These are phyloP conservation scores for Aspergillus pseudonomiae DNA, from an alignment of 2,329 filamentous ascomycete species.

Conservation along the genomic window DNA sequence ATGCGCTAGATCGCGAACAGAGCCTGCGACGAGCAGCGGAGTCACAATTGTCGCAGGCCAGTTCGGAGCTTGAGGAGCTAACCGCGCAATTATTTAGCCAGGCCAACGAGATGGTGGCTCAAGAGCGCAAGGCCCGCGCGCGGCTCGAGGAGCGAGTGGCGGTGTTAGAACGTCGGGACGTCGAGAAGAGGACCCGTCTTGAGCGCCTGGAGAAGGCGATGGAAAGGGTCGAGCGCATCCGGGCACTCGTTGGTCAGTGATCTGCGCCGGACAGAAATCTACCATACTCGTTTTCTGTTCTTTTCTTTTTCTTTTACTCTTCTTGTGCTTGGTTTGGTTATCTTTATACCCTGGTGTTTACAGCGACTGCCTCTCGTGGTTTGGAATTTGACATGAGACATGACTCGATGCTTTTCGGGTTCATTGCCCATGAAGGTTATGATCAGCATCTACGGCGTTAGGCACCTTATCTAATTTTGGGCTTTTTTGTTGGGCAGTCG, in stretches of 20 bases:
- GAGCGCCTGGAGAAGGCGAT: conserved; percentile 60
- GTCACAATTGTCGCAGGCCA: conserved; percentile 56
- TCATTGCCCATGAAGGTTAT: conserved; percentile 13
- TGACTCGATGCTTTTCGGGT: conserved; percentile 15
- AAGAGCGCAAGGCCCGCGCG: conserved; percentile 61
- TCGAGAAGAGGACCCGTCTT: conserved; percentile 55
- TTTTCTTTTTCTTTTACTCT: conserved; percentile 4
- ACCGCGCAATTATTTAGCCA: conserved; percentile 63
- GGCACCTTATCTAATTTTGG: not conserved
- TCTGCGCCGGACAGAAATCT: conserved; percentile 9
- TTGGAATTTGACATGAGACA: conserved; percentile 19
- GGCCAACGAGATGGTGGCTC: conserved; percentile 68
- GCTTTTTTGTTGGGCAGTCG: not conserved
- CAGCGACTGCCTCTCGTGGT: conserved; percentile 2
- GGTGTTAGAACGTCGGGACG: conserved; percentile 49
- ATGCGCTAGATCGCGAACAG: conserved; percentile 58
- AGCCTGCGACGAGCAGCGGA: conserved; percentile 61
- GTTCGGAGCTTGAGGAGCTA: conserved; percentile 63
- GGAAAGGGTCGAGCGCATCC: conserved; percentile 60
- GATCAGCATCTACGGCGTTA: conserved; percentile 14
- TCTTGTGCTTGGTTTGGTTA: not conserved
- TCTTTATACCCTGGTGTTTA: conserved; percentile 8
- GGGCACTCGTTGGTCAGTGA: conserved; percentile 53
- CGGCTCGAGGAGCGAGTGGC: conserved; percentile 53
- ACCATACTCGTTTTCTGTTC: not conserved